Percentiles rank a stretch among this genome's conserved stretches.
Evolutionary conservation across 2,329 filamentous ascomycete genomes (phyloP).

Genomic region (Fusarium sp.): DNA sequence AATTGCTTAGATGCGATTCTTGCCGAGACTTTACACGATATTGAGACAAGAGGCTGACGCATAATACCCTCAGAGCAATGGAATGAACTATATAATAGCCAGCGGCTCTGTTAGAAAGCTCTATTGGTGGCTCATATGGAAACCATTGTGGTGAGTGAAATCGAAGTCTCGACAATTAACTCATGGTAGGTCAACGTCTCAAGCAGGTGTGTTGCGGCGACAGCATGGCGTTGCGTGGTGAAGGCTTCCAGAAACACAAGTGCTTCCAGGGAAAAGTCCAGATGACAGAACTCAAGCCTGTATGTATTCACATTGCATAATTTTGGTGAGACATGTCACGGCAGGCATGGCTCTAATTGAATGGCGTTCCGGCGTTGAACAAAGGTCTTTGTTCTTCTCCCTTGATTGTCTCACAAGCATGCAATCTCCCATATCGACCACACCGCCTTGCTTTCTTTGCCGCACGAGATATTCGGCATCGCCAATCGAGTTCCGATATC

Average conservation of each 20-base stretch:
- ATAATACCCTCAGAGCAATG: background rate
- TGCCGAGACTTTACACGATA: background rate
- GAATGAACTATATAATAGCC: background rate
- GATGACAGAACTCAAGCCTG: background rate
- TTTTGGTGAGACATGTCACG: slow-evolving; percentile 10
- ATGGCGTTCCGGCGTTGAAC: slow-evolving; percentile 21
- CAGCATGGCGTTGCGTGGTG: background rate
- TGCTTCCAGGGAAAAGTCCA: background rate
- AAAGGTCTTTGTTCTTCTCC: slow-evolving; percentile 19
- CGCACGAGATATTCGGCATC: background rate
- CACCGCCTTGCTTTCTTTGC: slow-evolving; percentile 24
- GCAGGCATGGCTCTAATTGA: slow-evolving; percentile 5
- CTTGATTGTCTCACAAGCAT: slow-evolving; percentile 33
- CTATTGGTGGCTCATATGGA: background rate
- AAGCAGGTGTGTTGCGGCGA: background rate
- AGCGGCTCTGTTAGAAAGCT: no score
- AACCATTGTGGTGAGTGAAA: no score
- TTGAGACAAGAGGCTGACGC: background rate
- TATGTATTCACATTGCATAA: background rate
- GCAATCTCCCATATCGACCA: slow-evolving; percentile 11
- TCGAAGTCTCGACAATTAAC: background rate
- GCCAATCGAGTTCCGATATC: background rate
- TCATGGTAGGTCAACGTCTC: background rate
- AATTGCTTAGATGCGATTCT: background rate
- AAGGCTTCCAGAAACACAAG: background rate